Conservation (phyloP, 768 basidiomycete species). For the Russula sp. region DNA sequence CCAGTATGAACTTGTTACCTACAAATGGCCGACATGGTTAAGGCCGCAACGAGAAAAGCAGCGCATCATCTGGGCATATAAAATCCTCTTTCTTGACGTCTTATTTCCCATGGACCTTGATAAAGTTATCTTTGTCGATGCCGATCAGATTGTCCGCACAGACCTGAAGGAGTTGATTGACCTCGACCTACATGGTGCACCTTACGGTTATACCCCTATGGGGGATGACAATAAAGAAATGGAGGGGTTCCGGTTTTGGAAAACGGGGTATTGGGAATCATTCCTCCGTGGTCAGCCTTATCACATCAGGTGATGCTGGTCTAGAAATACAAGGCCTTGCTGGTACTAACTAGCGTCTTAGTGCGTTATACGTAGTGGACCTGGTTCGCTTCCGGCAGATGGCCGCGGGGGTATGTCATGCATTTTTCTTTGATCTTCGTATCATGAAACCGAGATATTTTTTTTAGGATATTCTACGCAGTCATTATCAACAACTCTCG, state of each 20-base stretch:
- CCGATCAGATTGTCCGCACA: constrained; percentile 95
- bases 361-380: constrained; percentile 94
- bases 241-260: constrained; percentile 99
- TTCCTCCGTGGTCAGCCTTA: constrained; percentile 79
- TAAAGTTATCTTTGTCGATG: constrained; percentile 98
- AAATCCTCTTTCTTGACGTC: constrained; percentile 98
- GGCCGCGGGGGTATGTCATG: constrained; percentile 46
- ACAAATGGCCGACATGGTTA: constrained; percentile 99
- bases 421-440: neutral
- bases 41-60: constrained; percentile 98
- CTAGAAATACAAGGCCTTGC: neutral
- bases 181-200: constrained; percentile 83
- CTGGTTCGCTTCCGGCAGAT: constrained; percentile 86
- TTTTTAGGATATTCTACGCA: constrained; percentile 73
- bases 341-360: constrained; percentile 26
- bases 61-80: constrained; percentile 98
- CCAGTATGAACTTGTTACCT: constrained; percentile 95
- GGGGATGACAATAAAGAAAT: constrained; percentile 90
- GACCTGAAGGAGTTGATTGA: constrained; percentile 94
- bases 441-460: neutral
- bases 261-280: constrained; percentile 92
- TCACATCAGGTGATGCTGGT: constrained; percentile 74
- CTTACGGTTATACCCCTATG: constrained; percentile 97
- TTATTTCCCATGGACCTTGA: constrained; percentile 98
- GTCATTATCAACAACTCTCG: constrained; percentile 88